phyloP scores from a whole-genome alignment of 2,329 filamentous ascomycete species.

The Trichoderma koningii region DNA sequence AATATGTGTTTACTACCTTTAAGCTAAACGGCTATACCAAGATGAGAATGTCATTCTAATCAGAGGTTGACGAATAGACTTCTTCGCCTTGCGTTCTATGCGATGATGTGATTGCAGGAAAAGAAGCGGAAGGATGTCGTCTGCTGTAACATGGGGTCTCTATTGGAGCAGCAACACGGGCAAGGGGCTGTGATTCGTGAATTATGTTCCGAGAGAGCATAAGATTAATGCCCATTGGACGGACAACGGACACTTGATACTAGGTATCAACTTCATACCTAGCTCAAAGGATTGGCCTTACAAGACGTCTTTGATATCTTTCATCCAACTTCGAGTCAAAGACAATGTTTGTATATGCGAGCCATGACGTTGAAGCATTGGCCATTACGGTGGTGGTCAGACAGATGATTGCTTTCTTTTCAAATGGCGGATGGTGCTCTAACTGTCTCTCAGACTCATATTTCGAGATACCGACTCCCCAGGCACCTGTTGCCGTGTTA shows the following conservation, averaged over 20 bases:
- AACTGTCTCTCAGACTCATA: too few relatives aligned
- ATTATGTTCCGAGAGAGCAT: too few relatives aligned
- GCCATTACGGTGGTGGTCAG: too few relatives aligned
- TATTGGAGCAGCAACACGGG: constrained; percentile 3
- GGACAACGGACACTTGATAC: not conserved
- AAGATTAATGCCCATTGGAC: not conserved
- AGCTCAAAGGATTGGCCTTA: not conserved
- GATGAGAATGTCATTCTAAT: not conserved
- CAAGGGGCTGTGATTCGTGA: not conserved
- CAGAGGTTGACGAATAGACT: not conserved
- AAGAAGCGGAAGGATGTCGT: not conserved
- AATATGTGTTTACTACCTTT: too few relatives aligned
- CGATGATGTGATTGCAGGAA: constrained; percentile 13
- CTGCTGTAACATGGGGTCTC: not conserved
- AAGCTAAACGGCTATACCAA: not conserved
- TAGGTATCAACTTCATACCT: not conserved
- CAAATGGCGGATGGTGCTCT: too few relatives aligned
- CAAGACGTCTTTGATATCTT: too few relatives aligned
- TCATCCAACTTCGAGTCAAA: too few relatives aligned
- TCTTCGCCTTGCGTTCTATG: not conserved
- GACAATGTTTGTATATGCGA: too few relatives aligned
- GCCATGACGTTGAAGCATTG: too few relatives aligned
- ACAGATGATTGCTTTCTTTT: too few relatives aligned
- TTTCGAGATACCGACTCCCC: too few relatives aligned
- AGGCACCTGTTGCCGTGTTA: too few relatives aligned